Percentiles rank a stretch among this genome's conserved stretches.
These are phyloP conservation scores for Hymenoscyphus fraxineus DNA, from an alignment of 2,329 filamentous ascomycete genomes.

Conservation along the genomic window DNA sequence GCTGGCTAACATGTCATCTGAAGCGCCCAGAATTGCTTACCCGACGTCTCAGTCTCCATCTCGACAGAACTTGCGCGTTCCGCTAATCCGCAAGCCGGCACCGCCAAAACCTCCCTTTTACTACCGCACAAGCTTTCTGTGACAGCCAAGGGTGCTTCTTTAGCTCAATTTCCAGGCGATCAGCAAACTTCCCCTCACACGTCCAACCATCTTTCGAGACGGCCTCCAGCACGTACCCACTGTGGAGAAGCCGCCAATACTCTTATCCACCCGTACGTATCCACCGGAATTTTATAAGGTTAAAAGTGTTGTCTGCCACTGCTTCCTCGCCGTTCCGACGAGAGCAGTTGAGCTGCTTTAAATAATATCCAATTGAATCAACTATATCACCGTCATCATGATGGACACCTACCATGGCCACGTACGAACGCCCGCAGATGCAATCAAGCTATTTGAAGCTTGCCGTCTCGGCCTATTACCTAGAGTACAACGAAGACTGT, in stretches of 20 bases:
- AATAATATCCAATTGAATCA: constrained; percentile 12
- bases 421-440: constrained; percentile 92
- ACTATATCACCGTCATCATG: constrained; percentile 28
- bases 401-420: constrained; percentile 98
- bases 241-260: constrained; percentile 4
- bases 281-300: not conserved
- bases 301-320: constrained; percentile 3
- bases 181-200: constrained; percentile 1
- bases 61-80: constrained; percentile 20
- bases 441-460: constrained; percentile 97
- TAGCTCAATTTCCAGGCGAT: constrained; percentile 9
- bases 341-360: constrained; percentile 7
- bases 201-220: constrained; percentile 5
- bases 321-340: constrained; percentile 1
- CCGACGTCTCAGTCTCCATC: constrained; percentile 22
- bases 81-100: constrained; percentile 9
- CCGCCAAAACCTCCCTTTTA: constrained; percentile 10
- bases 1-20: constrained; percentile 30
- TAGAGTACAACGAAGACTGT: constrained; percentile 90
- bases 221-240: constrained; percentile 6
- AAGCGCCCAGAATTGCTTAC: constrained; percentile 29
- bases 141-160: constrained; percentile 9
- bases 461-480: constrained; percentile 86
- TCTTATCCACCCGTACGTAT: not conserved
- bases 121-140: constrained; percentile 22